Base-by-base conservation (phyloP, 108 stramenopile species). In the Phaeodactylum tricornutum region DNA sequence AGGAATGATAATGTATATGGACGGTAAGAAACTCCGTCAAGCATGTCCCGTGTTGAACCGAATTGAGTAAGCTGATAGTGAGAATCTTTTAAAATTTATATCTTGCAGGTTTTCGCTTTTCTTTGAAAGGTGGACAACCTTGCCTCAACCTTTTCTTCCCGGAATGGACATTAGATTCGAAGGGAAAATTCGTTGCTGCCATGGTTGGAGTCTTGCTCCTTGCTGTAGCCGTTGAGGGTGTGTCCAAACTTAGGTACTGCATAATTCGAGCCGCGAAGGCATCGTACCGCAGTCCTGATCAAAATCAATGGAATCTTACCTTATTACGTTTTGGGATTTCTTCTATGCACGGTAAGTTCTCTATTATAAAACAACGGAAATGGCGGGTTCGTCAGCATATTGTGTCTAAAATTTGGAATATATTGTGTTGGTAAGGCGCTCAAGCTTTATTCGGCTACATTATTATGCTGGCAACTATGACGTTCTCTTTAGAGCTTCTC, bases 391-490 rank as follows among this genome's bases (percentile, higher is more conserved):
- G n/a, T n/a, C n/a, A n/a, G n/a, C n/a, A n/a, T n/a, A n/a, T n/a
- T n/a, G n/a, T n/a, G n/a, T n/a, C n/a, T 53, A 74, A 32, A 38
- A 32, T n/a, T 24, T 60, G 7, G 38, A 52, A 4, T 7, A 17
- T 38, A 28, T 29, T 47, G 9, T 34, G 14, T 34, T 14, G 33
- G 34, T 69, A 71, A 40, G 66, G 55, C 19, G 4, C 55, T 12
- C 67, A 72, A 23, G 71, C 71, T 4, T 55, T 66, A 9, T 12
- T 64, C 42, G 75, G 70, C 17, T 77, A 77, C 36, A 43, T 66
- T 15, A 45, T 77, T 23, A 77, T 77, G 75, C 60, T 77, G 44
- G 75, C 64, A 4, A 59, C 66, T 39, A 77, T 77, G 75, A 72
- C 75, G 8, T 77, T 70, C 56, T 62, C 62, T 2, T 26, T 69